Conservation (phyloP, 1,284 basidiomycete genomes). For the Thelephora terrestris region DNA sequence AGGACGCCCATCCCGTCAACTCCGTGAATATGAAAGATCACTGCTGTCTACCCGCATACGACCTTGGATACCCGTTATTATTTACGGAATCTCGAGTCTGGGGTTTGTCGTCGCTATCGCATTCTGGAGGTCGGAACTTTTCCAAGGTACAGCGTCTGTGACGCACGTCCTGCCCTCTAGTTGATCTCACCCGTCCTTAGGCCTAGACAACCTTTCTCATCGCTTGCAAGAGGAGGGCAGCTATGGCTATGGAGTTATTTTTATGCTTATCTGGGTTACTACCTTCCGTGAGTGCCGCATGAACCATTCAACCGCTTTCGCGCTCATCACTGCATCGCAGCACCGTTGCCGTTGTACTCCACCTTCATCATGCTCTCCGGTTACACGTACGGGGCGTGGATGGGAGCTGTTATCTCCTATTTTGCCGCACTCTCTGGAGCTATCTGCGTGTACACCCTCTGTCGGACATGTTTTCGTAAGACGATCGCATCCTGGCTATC, state of each 20-base stretch:
- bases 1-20: background rate
- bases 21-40: background rate
- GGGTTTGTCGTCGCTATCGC: conserved; percentile 62
- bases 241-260: conserved; percentile 63
- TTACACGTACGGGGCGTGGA: conserved; percentile 77
- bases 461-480: conserved; percentile 60
- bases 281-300: conserved; percentile 62
- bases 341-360: conserved; percentile 79
- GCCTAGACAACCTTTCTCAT: conserved; percentile 60
- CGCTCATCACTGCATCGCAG: conserved; percentile 26
- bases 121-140: conserved; percentile 65
- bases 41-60: conserved; percentile 39
- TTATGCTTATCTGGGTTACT: conserved; percentile 70
- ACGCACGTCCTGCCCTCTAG: background rate
- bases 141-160: conserved; percentile 42
- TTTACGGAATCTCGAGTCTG: conserved; percentile 59
- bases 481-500: conserved; percentile 65
- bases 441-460: conserved; percentile 67
- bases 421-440: conserved; percentile 76
- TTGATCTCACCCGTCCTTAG: conserved; percentile 23
- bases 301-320: conserved; percentile 7
- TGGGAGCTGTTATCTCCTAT: conserved; percentile 76
- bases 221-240: conserved; percentile 61
- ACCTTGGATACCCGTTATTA: conserved; percentile 64
- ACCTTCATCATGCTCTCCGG: conserved; percentile 82